Percentiles rank a stretch among this genome's conserved stretches.
Evolutionary conservation across 371 early-diverging fungal genomes (phyloP).

Genomic region (Globomyces sp.): DNA sequence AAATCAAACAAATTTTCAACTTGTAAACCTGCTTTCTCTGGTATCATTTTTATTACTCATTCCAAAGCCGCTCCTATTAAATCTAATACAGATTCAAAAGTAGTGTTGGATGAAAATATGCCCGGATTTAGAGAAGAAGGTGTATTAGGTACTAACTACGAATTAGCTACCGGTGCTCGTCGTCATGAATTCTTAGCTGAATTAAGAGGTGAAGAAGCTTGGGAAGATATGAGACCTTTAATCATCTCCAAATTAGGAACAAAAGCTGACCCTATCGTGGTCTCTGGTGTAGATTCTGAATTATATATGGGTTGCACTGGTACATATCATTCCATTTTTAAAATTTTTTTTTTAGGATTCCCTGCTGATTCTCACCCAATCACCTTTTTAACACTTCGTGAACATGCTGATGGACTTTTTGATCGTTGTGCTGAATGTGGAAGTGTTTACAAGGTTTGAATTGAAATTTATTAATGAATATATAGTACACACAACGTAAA

Average conservation of each 20-base stretch:
- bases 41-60: too few species aligned
- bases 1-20: conserved; percentile 6
- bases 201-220: conserved; percentile 85
- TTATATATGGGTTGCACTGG: conserved; percentile 94
- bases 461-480: not conserved
- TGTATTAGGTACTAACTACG: conserved; percentile 78
- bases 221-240: conserved; percentile 80
- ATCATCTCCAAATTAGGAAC: conserved; percentile 77
- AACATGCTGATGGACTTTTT: conserved; percentile 61
- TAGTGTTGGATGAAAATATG: conserved; percentile 8
- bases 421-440: conserved; percentile 97
- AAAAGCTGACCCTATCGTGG: conserved; percentile 78
- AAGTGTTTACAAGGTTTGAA: conserved; percentile 40
- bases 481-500: not conserved
- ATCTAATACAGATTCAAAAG: conserved; percentile 2
- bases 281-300: conserved; percentile 77
- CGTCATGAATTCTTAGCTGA: conserved; percentile 84
- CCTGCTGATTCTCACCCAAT: conserved; percentile 87
- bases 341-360: conserved; percentile 57
- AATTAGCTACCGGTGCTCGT: conserved; percentile 90
- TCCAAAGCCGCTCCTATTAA: not conserved
- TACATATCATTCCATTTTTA: conserved; percentile 39
- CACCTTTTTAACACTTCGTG: conserved; percentile 74
- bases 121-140: conserved; percentile 32
- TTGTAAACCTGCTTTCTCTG: not conserved